Percentiles rank a stretch among this genome's conserved stretches.
These are phyloP conservation scores for Dactylellina cionopaga DNA, from an alignment of 2,329 filamentous ascomycete species.

Conservation along the genomic window DNA sequence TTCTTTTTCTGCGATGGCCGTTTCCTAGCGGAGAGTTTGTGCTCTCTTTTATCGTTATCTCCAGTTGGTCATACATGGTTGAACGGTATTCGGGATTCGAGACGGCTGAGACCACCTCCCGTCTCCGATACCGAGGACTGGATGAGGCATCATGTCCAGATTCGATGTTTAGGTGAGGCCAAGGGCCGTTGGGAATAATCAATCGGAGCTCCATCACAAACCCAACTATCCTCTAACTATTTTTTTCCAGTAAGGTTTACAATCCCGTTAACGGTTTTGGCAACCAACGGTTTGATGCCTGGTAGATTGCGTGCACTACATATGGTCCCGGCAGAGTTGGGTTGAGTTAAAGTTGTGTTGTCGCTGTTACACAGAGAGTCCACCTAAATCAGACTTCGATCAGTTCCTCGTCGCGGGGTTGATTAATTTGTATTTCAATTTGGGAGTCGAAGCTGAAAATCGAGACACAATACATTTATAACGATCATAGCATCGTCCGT, in stretches of 20 bases:
- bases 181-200: slow-evolving; percentile 20
- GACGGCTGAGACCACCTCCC: slow-evolving; percentile 22
- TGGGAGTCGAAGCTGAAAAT: not conserved
- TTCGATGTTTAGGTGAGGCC: not conserved
- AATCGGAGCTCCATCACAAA: slow-evolving; percentile 39
- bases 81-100: slow-evolving; percentile 38
- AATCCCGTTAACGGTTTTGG: no score
- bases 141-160: not conserved
- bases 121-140: slow-evolving; percentile 22
- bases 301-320: no score
- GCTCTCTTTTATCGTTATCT: slow-evolving; percentile 38
- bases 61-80: slow-evolving; percentile 27
- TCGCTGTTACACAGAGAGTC: slow-evolving; percentile 37
- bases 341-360: not conserved
- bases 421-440: not conserved
- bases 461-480: not conserved
- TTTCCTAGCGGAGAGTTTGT: not conserved
- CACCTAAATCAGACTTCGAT: slow-evolving; percentile 6
- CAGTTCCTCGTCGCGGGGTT: no score
- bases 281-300: no score
- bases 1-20: not conserved
- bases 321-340: no score
- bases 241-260: not conserved
- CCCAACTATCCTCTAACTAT: not conserved
- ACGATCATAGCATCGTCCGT: not conserved